These are phyloP conservation scores for Phaeodactylum tricornutum DNA, from an alignment of 108 stramenopile species.

Conservation along the genomic window DNA sequence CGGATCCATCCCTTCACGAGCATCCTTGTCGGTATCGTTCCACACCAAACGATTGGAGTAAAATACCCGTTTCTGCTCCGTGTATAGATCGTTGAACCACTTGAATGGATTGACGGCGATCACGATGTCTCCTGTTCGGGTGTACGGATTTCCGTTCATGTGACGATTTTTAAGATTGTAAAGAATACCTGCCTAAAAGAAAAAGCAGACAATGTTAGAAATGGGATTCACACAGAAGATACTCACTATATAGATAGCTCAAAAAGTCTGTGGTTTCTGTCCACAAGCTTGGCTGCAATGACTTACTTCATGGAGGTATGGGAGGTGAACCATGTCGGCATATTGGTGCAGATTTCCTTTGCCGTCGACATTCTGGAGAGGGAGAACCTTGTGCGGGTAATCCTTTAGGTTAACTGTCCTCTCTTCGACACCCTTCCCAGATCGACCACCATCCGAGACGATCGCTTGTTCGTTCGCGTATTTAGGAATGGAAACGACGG, in stretches of 20 bases:
- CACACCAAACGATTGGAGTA: slow-evolving; percentile 44
- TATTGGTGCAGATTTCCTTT: slow-evolving; percentile 25
- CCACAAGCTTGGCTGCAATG: no score
- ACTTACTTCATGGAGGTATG: slow-evolving; percentile 64
- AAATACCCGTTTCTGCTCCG: slow-evolving; percentile 31
- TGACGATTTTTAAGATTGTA: slow-evolving; percentile 82
- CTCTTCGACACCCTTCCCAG: slow-evolving; percentile 1
- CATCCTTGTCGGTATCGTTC: slow-evolving; percentile 20
- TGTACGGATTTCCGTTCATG: slow-evolving; percentile 58
- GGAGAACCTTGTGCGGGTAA: slow-evolving; percentile 45
- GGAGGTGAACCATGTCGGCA: slow-evolving; percentile 61
- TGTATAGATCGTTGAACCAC: slow-evolving; percentile 56
- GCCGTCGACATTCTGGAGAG: slow-evolving; percentile 54
- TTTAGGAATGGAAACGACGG: slow-evolving; percentile 23
- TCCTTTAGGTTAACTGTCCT: slow-evolving; percentile 50
- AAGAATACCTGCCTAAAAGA: slow-evolving; percentile 79
- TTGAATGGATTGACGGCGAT: slow-evolving; percentile 85
- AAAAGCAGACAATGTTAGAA: slow-evolving; percentile 4
- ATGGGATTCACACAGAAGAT: neutral
- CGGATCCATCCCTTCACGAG: slow-evolving; percentile 22
- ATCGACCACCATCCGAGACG: slow-evolving; percentile 39
- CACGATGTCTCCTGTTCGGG: slow-evolving; percentile 78
- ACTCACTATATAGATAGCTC: no score
- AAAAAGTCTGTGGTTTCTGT: no score
- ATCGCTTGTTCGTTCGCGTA: slow-evolving; percentile 29